Conservation (phyloP, 306 rosid species). For the Cicer judaicum region DNA sequence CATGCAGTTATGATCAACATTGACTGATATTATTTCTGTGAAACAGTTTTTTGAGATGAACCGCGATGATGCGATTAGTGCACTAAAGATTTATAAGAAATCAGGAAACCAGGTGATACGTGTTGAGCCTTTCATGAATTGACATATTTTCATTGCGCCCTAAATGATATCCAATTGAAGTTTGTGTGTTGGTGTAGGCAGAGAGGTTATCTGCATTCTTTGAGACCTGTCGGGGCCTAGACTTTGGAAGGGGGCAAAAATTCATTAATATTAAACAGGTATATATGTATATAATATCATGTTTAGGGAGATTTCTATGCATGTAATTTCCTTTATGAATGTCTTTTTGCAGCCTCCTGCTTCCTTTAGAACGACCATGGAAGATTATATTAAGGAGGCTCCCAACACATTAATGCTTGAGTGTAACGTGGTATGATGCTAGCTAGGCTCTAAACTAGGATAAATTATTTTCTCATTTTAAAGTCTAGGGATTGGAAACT, state of each 20-base stretch:
- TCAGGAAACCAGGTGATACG: slow-evolving; percentile 77
- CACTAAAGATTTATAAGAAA: slow-evolving; percentile 73
- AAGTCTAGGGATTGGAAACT: not conserved
- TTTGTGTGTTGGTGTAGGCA: slow-evolving; percentile 57
- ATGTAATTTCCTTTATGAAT: not conserved
- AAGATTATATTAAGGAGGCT: slow-evolving; percentile 86
- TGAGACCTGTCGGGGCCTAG: slow-evolving; percentile 71
- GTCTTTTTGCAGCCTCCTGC: slow-evolving; percentile 72
- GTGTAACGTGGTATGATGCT: slow-evolving; percentile 42
- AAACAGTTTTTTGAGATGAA: slow-evolving; percentile 91
- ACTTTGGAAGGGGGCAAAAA: slow-evolving; percentile 78
- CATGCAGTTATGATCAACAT: not conserved
- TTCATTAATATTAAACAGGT: slow-evolving; percentile 78
- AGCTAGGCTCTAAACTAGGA: slow-evolving; percentile 14
- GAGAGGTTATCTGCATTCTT: slow-evolving; percentile 74
- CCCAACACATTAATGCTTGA: slow-evolving; percentile 53
- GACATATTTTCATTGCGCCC: not conserved
- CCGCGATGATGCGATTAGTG: slow-evolving; percentile 69
- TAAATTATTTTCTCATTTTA: not conserved
- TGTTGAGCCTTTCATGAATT: not conserved
- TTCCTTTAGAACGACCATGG: slow-evolving; percentile 81
- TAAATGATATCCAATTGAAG: slow-evolving; percentile 10
- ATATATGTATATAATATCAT: too few species aligned
- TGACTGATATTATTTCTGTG: not conserved
- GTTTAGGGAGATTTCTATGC: slow-evolving; percentile 43